These are phyloP conservation scores for Lithocarpus polystachyus DNA, from an alignment of 306 rosid genomes.

Conservation along the genomic window DNA sequence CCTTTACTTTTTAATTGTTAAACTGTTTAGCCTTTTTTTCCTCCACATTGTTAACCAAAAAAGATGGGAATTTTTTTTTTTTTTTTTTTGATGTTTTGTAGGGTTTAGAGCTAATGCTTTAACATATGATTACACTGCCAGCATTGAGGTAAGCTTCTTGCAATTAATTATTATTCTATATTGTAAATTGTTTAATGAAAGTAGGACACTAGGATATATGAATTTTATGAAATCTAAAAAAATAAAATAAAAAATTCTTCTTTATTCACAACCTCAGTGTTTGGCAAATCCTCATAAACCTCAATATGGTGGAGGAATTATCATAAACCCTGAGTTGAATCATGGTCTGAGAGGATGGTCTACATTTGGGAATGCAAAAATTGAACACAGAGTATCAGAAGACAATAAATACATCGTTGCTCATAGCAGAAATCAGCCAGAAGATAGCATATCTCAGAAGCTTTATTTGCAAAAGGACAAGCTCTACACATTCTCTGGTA, in stretches of 20 bases:
- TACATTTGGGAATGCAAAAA: constrained; percentile 37
- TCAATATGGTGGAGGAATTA: constrained; percentile 71
- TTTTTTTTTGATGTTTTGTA: constrained; percentile 21
- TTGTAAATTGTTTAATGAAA: background rate
- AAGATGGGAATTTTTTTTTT: background rate
- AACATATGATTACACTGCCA: constrained; percentile 56
- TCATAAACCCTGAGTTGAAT: constrained; percentile 63
- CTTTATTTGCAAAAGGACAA: constrained; percentile 30
- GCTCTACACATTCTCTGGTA: constrained; percentile 70
- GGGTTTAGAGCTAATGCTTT: constrained; percentile 42
- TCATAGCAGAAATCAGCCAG: constrained; percentile 34
- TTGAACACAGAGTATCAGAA: constrained; percentile 38
- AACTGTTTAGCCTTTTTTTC: background rate
- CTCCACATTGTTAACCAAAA: background rate
- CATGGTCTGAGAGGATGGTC: constrained; percentile 63
- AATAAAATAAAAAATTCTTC: background rate
- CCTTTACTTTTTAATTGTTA: background rate
- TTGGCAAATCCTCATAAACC: constrained; percentile 44
- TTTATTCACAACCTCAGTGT: constrained; percentile 42
- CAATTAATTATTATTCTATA: background rate
- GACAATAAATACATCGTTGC: constrained; percentile 67
- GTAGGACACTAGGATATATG: background rate
- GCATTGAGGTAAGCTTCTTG: constrained; percentile 36
- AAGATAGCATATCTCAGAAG: constrained; percentile 53
- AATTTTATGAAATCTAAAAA: background rate